These are phyloP conservation scores for Fraxinus excelsior DNA, from an alignment of 257 asterid genomes.

Conservation along the genomic window DNA sequence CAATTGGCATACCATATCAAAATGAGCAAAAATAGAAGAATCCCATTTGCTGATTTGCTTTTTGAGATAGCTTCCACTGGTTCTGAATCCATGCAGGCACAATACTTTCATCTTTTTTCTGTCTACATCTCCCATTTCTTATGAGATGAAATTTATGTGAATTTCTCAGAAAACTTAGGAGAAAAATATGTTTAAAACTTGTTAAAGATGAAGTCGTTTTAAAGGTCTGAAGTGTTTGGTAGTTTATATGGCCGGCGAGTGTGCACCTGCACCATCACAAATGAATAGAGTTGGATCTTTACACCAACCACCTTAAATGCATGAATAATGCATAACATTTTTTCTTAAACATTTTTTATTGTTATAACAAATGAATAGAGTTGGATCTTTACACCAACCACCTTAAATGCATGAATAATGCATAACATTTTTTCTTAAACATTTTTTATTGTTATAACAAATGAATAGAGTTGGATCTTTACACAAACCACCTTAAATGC, in stretches of 20 bases:
- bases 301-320: not conserved
- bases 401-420: no score
- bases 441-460: no score
- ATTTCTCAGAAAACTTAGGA: not conserved
- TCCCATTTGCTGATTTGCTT: constrained; percentile 75
- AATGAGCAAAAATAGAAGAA: constrained; percentile 54
- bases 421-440: no score
- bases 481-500: no score
- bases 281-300: not conserved
- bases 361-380: no score
- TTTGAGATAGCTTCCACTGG: constrained; percentile 60
- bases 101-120: constrained; percentile 49
- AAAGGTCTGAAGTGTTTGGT: constrained; percentile 30
- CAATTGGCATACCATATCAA: constrained; percentile 44
- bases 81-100: constrained; percentile 75
- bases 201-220: constrained; percentile 7
- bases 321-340: not conserved
- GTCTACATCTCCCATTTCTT: constrained; percentile 30
- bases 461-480: no score
- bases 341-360: no score
- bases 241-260: constrained; percentile 25
- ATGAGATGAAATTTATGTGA: not conserved
- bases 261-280: constrained; percentile 24
- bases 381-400: no score
- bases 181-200: not conserved